Conservation (phyloP, 2,329 filamentous ascomycete genomes). For the Ceratocystis harringtonii region DNA sequence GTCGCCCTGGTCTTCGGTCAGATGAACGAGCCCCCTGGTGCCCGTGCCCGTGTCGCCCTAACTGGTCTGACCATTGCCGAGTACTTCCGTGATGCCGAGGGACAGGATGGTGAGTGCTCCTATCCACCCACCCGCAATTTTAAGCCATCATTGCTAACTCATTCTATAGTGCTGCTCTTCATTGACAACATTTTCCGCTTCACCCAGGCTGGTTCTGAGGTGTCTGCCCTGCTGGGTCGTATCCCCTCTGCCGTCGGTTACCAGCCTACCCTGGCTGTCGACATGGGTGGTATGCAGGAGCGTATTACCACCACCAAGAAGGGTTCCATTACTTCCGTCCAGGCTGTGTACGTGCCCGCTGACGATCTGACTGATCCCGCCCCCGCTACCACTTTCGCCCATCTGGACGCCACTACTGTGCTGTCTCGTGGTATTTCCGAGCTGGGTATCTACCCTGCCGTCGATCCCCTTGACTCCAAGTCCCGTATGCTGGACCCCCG, state of each 20-base stretch:
- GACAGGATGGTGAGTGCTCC: constrained; percentile 61
- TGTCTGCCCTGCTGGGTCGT: constrained; percentile 97
- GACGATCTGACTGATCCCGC: constrained; percentile 99
- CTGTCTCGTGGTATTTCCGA: constrained; percentile 99
- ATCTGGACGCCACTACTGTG: constrained; percentile 99
- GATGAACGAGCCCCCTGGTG: constrained; percentile 99
- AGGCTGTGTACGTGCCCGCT: constrained; percentile 99
- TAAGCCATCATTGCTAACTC: background rate
- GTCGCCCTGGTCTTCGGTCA: constrained; percentile 98
- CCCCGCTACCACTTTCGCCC: constrained; percentile 97
- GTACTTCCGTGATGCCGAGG: constrained; percentile 61
- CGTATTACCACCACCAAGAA: constrained; percentile 99
- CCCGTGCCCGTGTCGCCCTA: constrained; percentile 97
- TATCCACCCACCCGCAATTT: background rate
- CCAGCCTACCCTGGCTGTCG: constrained; percentile 94
- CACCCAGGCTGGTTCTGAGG: constrained; percentile 98
- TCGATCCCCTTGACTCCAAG: constrained; percentile 99
- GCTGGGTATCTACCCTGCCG: constrained; percentile 99
- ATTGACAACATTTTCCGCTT: constrained; percentile 99
- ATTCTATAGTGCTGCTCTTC: constrained; percentile 69
- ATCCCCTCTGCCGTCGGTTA: constrained; percentile 99
- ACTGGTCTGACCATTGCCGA: constrained; percentile 73
- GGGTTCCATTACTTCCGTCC: constrained; percentile 98
- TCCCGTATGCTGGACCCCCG: constrained; percentile 98
- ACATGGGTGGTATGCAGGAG: constrained; percentile 99